These are phyloP conservation scores for Coemansia sp. DNA, from an alignment of 192 early-diverging fungal genomes.

Conservation along the genomic window DNA sequence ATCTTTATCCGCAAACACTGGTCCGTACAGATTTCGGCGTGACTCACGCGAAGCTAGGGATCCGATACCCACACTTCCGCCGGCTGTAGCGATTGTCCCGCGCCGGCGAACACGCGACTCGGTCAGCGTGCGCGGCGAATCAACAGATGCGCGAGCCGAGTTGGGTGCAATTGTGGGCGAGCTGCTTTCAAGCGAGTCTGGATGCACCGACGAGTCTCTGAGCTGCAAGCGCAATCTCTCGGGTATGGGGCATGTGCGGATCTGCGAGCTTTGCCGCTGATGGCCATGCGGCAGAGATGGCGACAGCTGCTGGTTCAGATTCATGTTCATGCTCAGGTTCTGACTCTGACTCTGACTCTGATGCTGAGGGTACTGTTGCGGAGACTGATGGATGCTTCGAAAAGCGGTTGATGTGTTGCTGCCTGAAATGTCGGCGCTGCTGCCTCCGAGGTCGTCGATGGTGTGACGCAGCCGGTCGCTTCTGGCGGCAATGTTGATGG, in stretches of 20 bases:
- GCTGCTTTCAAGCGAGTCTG: constrained; percentile 8
- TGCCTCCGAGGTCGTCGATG: not conserved
- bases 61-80: not conserved
- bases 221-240: constrained; percentile 29
- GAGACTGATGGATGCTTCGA: too few species aligned
- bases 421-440: constrained; percentile 2
- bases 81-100: constrained; percentile 14
- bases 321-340: too few species aligned
- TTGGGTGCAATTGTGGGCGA: constrained; percentile 9
- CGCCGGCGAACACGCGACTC: constrained; percentile 17
- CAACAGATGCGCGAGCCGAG: constrained; percentile 17
- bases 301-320: too few species aligned
- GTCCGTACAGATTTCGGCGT: not conserved
- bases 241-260: constrained; percentile 47
- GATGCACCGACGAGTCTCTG: constrained; percentile 2
- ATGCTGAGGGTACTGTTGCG: too few species aligned
- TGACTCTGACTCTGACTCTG: too few species aligned
- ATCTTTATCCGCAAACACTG: too few species aligned
- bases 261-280: constrained; percentile 11
- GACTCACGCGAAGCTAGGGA: too few species aligned
- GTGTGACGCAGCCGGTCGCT: not conserved
- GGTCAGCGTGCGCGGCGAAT: constrained; percentile 12
- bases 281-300: not conserved
- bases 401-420: not conserved
- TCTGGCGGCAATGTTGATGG: constrained; percentile 8